A percentile compares a stretch with the other conserved stretches of the same genome.
phyloP scores from a whole-genome alignment of 495 filamentous ascomycete genomes.

The Talaromyces borbonicus region DNA sequence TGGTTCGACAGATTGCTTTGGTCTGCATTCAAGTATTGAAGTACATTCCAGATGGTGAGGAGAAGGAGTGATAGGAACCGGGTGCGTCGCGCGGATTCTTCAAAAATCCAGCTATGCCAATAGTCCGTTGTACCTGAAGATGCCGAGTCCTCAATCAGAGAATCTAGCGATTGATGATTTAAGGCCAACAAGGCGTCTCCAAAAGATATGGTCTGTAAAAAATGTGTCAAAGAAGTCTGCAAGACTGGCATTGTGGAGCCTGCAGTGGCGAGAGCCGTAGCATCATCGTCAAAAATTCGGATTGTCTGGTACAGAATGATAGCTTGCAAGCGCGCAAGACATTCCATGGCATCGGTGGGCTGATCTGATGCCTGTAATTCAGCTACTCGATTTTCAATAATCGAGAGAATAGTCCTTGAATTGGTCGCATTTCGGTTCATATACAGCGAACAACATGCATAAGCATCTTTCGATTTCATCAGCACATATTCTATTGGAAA shows the following conservation, averaged over 20 bases:
- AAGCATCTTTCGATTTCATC: conserved; percentile 27
- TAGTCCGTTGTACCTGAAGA: conserved; percentile 18
- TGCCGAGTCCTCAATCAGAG: conserved; percentile 1
- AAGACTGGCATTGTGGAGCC: conserved; percentile 36
- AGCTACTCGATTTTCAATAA: conserved; percentile 27
- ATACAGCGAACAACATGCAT: conserved; percentile 38
- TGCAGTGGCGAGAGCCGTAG: conserved; percentile 36
- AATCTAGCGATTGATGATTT: conserved; percentile 11
- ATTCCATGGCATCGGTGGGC: conserved; percentile 17
- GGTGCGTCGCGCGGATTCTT: conserved; percentile 39
- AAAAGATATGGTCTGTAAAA: background rate
- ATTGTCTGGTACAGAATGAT: conserved; percentile 36
- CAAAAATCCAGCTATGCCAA: conserved; percentile 35
- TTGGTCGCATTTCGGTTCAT: conserved; percentile 38
- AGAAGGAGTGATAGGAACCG: conserved; percentile 33
- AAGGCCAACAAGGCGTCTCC: conserved; percentile 13
- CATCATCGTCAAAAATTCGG: conserved; percentile 47
- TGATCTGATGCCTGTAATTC: conserved; percentile 25
- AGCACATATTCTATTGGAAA: background rate
- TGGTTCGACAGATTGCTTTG: background rate
- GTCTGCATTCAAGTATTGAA: conserved; percentile 14
- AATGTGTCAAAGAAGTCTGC: conserved; percentile 8
- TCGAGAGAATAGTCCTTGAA: conserved; percentile 28
- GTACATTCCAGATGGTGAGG: conserved; percentile 23
- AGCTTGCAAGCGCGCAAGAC: conserved; percentile 24